Percentiles rank a stretch among this genome's conserved stretches.
Conservation (phyloP, 2,329 filamentous ascomycete genomes). For the Myriosclerotinia duriaeana region DNA sequence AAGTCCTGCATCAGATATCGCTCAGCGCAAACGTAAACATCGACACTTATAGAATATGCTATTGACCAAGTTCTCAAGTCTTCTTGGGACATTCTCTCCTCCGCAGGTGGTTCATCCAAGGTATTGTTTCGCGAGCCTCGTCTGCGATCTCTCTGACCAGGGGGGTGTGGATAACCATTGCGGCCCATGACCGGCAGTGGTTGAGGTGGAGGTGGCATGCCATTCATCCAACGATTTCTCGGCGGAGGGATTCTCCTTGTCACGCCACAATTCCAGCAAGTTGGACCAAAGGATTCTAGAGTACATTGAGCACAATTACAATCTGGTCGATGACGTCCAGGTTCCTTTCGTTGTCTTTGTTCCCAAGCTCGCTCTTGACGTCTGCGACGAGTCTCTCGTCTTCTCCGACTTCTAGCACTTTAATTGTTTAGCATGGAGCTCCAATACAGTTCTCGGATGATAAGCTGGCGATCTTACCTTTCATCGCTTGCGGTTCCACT, state of each 20-base stretch:
- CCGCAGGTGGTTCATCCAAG: slow-evolving; percentile 27
- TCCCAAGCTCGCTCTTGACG: slow-evolving; percentile 44
- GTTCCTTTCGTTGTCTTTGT: slow-evolving; percentile 46
- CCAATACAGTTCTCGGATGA: background rate
- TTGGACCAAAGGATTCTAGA: slow-evolving; percentile 39
- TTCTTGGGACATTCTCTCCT: slow-evolving; percentile 43
- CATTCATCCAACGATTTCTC: slow-evolving; percentile 31
- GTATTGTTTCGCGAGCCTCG: slow-evolving; percentile 29
- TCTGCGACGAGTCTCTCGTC: slow-evolving; percentile 41
- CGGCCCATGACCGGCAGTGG: slow-evolving; percentile 29
- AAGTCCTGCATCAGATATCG: slow-evolving; percentile 50
- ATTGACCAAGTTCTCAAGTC: slow-evolving; percentile 51
- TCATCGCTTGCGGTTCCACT: slow-evolving; percentile 43
- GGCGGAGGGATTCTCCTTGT: slow-evolving; percentile 38
- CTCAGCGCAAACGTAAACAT: slow-evolving; percentile 52
- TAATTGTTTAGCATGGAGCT: slow-evolving; percentile 20
- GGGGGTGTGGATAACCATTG: slow-evolving; percentile 29
- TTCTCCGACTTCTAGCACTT: slow-evolving; percentile 40
- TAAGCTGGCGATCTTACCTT: slow-evolving; percentile 33
- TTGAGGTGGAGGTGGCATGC: slow-evolving; percentile 26
- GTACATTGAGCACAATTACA: slow-evolving; percentile 48
- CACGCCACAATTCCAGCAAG: slow-evolving; percentile 47
- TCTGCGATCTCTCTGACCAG: slow-evolving; percentile 28
- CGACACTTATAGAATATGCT: slow-evolving; percentile 49
- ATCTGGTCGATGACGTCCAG: slow-evolving; percentile 47